Percentiles rank a stretch among this genome's conserved stretches.
Evolutionary conservation across 306 rosid genomes (phyloP).

Genomic region (Bauhinia variegata): DNA sequence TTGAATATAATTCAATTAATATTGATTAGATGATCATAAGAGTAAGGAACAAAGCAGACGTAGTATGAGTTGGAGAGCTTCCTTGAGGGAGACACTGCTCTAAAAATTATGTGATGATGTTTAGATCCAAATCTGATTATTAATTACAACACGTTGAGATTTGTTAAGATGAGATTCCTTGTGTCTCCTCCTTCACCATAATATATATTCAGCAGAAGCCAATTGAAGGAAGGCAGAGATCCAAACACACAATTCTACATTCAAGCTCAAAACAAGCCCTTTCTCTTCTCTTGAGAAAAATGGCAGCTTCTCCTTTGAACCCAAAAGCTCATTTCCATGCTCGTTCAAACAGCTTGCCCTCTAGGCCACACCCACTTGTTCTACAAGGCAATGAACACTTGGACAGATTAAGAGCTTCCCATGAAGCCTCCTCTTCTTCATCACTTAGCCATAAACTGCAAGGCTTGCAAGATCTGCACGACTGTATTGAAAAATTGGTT

Average conservation of each 20-base stretch:
- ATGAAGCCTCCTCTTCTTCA: constrained; percentile 32
- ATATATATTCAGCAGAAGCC: constrained; percentile 34
- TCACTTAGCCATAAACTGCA: constrained; percentile 13
- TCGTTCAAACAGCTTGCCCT: constrained; percentile 40
- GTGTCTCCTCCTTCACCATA: constrained; percentile 11
- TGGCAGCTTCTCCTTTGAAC: constrained; percentile 38
- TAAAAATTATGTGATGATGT: constrained; percentile 15
- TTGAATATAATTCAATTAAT: not conserved
- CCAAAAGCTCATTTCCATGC: constrained; percentile 25
- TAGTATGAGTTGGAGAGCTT: constrained; percentile 35
- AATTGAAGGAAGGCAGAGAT: constrained; percentile 16
- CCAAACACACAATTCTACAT: constrained; percentile 33
- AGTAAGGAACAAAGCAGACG: constrained; percentile 12
- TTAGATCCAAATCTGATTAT: constrained; percentile 30
- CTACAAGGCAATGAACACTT: constrained; percentile 35
- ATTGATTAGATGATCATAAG: constrained; percentile 11
- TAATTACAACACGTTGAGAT: constrained; percentile 29
- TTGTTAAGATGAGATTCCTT: constrained; percentile 28
- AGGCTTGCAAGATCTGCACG: constrained; percentile 12
- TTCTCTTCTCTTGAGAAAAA: constrained; percentile 29
- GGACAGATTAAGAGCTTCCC: constrained; percentile 28
- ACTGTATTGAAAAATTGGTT: not conserved
- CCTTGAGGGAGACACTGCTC: constrained; percentile 25
- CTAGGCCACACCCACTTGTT: constrained; percentile 34
- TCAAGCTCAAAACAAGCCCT: constrained; percentile 15